Evolutionary conservation across 345 rosid species (phyloP).

Genomic region (Eucalyptus polybractea): DNA sequence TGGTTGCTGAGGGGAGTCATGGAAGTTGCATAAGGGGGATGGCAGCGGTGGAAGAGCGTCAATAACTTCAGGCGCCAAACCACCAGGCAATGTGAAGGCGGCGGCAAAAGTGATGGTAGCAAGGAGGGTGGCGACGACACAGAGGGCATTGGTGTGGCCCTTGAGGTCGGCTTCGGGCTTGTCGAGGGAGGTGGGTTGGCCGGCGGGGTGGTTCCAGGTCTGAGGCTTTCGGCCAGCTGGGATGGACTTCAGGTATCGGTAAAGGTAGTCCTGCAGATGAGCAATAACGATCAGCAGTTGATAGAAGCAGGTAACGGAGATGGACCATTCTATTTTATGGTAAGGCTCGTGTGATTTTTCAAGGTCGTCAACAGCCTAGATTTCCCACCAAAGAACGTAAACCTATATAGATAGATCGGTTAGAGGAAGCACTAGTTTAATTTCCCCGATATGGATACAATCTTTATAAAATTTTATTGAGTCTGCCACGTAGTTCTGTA

Average conservation of each 20-base stretch:
- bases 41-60: background rate
- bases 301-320: background rate
- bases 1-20: background rate
- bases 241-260: background rate
- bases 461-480: background rate
- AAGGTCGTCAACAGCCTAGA: background rate
- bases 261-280: background rate
- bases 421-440: background rate
- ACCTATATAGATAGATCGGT: background rate
- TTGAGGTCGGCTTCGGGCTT: background rate
- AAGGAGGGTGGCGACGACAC: background rate
- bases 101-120: background rate
- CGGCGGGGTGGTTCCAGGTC: background rate
- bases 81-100: background rate
- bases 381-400: background rate
- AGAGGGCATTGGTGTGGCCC: background rate
- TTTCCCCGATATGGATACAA: background rate
- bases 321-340: background rate
- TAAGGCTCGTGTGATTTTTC: background rate
- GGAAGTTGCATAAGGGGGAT: background rate
- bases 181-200: background rate
- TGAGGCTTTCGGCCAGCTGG: background rate
- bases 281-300: background rate
- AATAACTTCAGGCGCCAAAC: background rate
- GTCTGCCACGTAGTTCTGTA: background rate